Base-by-base conservation (phyloP, 441 rosid genomes). In the Biscutella auriculata region DNA sequence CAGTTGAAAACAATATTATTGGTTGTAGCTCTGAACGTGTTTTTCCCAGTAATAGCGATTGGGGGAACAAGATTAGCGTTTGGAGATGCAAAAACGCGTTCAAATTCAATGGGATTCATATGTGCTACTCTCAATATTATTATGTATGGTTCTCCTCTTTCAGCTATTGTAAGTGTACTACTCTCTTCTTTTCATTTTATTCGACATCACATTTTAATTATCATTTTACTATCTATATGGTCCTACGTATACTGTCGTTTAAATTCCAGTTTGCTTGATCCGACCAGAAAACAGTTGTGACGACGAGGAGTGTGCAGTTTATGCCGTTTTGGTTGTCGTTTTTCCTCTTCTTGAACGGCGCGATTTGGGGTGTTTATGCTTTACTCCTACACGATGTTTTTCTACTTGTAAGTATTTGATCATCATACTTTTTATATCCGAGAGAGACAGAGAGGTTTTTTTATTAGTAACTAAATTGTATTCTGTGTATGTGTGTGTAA, bases 121-220 rank as follows among this genome's bases (percentile, higher is more conserved):
- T 59, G 90, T 60, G 76, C 92, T 1, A 77, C 76, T n/a, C 82
- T 90, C 43, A 85, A 86, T 60, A 76, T 85, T 39, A 33, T 83
- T 40, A 86, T 84, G 79, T 90, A 87, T 63, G 94, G 77, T 11
- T 85, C 97, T 5, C 97, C 97, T 71, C 79, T 90, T 27, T 83
- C 95, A 6, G 96, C 82, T 41, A 83, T 90, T 82, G 96, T 90
- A 79, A 68, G 67, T 65, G n/a, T n/a, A n/a, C n/a, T n/a, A 19
- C 33, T 37, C 36, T 47, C 29, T 12, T n/a, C 34, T n/a, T 41
- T 11, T 5, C 33, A 4, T 29, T 19, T 53, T 19, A 5, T 19
- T 13, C 17, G 36, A 6, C 12, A 9, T 48, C 12, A 51, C 14
- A 13, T 16, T 41, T 30, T 51, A n/a, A n/a, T n/a, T n/a, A n/a